Conservation (phyloP, 1,139 yeast species). For the Hemisphaericaspora lyxosophila region DNA sequence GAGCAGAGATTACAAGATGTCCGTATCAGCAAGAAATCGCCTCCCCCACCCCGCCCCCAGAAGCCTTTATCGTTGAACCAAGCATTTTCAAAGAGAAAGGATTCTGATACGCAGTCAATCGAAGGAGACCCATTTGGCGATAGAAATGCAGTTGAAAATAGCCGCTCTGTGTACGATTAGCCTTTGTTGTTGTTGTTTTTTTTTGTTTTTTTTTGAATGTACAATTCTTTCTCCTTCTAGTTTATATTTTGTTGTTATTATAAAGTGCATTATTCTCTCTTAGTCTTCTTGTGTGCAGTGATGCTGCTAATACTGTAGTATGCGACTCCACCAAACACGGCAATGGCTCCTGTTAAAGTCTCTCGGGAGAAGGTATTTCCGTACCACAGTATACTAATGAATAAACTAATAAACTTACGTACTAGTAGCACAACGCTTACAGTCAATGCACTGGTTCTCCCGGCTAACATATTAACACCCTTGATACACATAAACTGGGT, state of each 20-base stretch:
- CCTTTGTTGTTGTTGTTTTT: neutral
- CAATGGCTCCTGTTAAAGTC: conserved; percentile 44
- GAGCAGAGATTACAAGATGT: conserved; percentile 19
- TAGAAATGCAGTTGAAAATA: conserved; percentile 42
- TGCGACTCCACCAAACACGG: conserved; percentile 57
- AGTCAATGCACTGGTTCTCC: conserved; percentile 57
- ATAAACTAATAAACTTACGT: conserved; percentile 59
- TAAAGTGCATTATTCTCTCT: neutral
- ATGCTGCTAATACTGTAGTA: conserved; percentile 31
- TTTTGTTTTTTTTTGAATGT: neutral
- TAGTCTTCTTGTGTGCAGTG: conserved; percentile 3
- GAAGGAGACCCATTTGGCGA: conserved; percentile 73
- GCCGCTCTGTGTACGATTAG: conserved; percentile 20
- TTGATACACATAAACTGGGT: conserved; percentile 66
- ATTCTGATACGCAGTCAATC: conserved; percentile 18
- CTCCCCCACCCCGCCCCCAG: conserved; percentile 38
- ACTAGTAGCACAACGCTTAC: conserved; percentile 59
- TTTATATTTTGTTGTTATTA: neutral
- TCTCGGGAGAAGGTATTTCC: conserved; percentile 39
- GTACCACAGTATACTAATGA: conserved; percentile 53
- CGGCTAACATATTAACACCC: conserved; percentile 66
- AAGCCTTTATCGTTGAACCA: conserved; percentile 22
- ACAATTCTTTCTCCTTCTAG: neutral
- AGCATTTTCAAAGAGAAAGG: conserved; percentile 1
- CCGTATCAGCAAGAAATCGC: conserved; percentile 18